Evolutionary conservation across 2,329 filamentous ascomycete genomes (phyloP), one percentile per base, ranked within the genome.

Genomic region (Clonostachys byssicola): DNA sequence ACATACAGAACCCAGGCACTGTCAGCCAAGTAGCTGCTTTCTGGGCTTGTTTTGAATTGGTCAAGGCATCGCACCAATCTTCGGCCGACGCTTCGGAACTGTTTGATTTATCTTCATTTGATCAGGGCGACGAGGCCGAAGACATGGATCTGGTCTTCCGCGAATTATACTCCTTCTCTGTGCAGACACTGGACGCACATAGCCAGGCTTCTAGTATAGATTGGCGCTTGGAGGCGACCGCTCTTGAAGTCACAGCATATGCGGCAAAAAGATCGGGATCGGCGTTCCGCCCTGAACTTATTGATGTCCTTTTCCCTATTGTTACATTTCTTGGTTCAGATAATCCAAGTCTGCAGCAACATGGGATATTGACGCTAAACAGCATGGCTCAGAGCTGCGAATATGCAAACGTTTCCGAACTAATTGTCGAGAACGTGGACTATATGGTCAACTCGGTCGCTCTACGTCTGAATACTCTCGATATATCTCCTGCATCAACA

Each of bases 401-500:
- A 3, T 99, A 97, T 58, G 51, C 61, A 0, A 84, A 77, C 56
- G 86, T 92, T 5, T 86, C 86, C 23, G 83, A 88, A 14, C 72
- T 99, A 53, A 85, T 99, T 38, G 80, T 97, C 30, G 83, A 88
- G 45, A 99, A 99, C 51, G 92, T 90, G 14, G 94, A 99, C 65
- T 99, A 99, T 63, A 88, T 99, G 67, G 86, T 97, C 51, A 97
- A 97, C 60, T 89, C 94, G 0, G 83, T 99, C 14, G 89, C 89
- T 0, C 68, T 97, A 50, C 88, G 91, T 51, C 78, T 99, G 8
- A 96, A 96, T 57, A 89, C 89, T 0, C 89, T 96, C 53, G 91
- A 96, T 53, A 86, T 97, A 45, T 92, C 91, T 1, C 92, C 92
- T 2, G 88, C 95, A 52, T 91, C 90, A 4, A 91, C 92, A 4